Conservation (phyloP, 495 filamentous ascomycete species). For the Penicillium goetzii region DNA sequence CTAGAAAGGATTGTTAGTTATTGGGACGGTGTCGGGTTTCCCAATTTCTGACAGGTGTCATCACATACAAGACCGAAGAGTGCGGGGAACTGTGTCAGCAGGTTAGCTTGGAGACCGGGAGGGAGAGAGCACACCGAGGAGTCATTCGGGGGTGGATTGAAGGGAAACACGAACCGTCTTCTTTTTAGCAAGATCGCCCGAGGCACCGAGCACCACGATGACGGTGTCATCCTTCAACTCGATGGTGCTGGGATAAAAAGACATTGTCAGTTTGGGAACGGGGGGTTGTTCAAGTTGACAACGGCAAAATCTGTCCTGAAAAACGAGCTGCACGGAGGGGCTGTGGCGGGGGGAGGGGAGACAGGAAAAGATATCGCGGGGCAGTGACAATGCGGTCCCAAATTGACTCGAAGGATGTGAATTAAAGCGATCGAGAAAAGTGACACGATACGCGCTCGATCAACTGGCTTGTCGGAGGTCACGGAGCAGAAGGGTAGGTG, state of each 20-base stretch:
- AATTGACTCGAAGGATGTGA: not conserved
- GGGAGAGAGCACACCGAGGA: constrained; percentile 7
- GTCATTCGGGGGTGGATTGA: constrained; percentile 22
- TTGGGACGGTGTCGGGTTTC: constrained; percentile 5
- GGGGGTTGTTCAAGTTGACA: constrained; percentile 1
- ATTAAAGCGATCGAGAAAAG: not conserved
- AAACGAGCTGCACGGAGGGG: constrained; percentile 25
- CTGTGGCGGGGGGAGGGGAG: constrained; percentile 18
- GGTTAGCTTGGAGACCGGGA: constrained; percentile 32
- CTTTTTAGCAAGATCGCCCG: constrained; percentile 98
- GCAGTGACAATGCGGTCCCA: constrained; percentile 10
- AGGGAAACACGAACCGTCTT: constrained; percentile 76
- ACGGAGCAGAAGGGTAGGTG: constrained; percentile 18
- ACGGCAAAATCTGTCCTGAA: constrained; percentile 25
- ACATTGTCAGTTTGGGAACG: constrained; percentile 35
- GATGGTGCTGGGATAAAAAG: constrained; percentile 59
- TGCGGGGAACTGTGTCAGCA: constrained; percentile 77
- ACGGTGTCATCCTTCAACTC: constrained; percentile 99
- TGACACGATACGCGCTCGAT: not conserved
- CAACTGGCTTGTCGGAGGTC: constrained; percentile 9
- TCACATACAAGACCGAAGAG: constrained; percentile 92
- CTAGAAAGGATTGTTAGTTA: constrained; percentile 52
- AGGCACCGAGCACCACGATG: constrained; percentile 96
- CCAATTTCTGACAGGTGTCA: not conserved
- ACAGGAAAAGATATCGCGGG: constrained; percentile 3